Conservation (phyloP, 2,329 filamentous ascomycete genomes). For the Tolypocladium tundrense region DNA sequence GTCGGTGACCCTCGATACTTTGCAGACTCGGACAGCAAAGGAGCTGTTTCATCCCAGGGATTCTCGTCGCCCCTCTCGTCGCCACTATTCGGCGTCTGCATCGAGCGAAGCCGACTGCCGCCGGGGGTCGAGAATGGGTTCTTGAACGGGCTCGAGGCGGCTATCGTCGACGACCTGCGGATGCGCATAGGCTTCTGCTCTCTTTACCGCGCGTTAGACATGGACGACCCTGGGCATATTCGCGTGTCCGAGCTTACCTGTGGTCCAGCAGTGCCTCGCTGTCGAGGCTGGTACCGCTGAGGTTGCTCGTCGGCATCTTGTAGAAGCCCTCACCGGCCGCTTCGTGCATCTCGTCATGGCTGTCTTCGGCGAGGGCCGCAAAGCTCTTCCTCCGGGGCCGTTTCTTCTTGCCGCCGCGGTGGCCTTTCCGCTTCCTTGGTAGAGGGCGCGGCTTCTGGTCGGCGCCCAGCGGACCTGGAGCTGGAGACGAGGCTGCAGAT, state of each 20-base stretch:
- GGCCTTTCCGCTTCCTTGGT: slow-evolving; percentile 56
- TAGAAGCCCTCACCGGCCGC: slow-evolving; percentile 35
- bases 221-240: neutral
- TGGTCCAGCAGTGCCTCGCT: slow-evolving; percentile 85
- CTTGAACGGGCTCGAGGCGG: slow-evolving; percentile 21
- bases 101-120: slow-evolving; percentile 24
- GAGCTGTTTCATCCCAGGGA: slow-evolving; percentile 38
- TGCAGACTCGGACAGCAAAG: slow-evolving; percentile 36
- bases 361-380: slow-evolving; percentile 51
- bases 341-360: slow-evolving; percentile 24
- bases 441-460: slow-evolving; percentile 6
- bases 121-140: slow-evolving; percentile 17
- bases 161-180: slow-evolving; percentile 46
- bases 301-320: slow-evolving; percentile 40
- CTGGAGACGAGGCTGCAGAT: slow-evolving; percentile 1
- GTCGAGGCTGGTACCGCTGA: slow-evolving; percentile 80
- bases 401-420: slow-evolving; percentile 70
- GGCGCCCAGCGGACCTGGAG: neutral
- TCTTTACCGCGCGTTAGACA: slow-evolving; percentile 20
- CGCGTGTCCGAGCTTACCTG: slow-evolving; percentile 37
- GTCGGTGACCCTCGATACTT: slow-evolving; percentile 12
- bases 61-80: slow-evolving; percentile 39
- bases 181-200: slow-evolving; percentile 53
- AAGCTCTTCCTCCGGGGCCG: slow-evolving; percentile 72
- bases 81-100: slow-evolving; percentile 25